Conservation (phyloP, 2,329 filamentous ascomycete species). For the Diatrype stigma region DNA sequence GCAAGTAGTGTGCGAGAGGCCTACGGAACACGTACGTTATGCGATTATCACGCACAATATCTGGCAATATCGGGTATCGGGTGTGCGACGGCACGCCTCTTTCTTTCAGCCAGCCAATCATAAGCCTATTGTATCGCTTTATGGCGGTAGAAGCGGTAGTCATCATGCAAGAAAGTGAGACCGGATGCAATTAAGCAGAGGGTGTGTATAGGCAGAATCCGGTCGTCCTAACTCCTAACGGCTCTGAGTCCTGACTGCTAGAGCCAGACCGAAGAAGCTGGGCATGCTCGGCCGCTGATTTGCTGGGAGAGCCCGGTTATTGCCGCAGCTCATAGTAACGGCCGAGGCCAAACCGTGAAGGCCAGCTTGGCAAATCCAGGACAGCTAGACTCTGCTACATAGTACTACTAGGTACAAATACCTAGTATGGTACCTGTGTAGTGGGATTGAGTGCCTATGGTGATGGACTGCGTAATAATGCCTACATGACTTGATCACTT, state of each 20-base stretch:
- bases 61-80: too few species aligned
- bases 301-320: not conserved
- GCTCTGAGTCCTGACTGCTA: too few species aligned
- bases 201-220: not conserved
- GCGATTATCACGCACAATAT: too few species aligned
- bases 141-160: not conserved
- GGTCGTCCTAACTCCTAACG: not conserved
- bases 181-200: not conserved
- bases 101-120: not conserved
- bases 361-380: not conserved
- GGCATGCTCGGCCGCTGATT: not conserved
- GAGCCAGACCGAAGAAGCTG: not conserved
- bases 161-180: not conserved
- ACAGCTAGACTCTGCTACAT: too few species aligned
- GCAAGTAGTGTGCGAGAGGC: not conserved
- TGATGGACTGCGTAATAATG: not conserved
- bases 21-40: too few species aligned
- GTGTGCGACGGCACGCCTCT: too few species aligned
- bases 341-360: not conserved
- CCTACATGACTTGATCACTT: not conserved
- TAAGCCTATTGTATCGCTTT: not conserved
- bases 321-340: not conserved
- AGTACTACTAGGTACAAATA: not conserved
- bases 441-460: too few species aligned
- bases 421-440: too few species aligned